phyloP scores from a whole-genome alignment of 495 filamentous ascomycete genomes.

The Lasiosphaeriaceae sp. region DNA sequence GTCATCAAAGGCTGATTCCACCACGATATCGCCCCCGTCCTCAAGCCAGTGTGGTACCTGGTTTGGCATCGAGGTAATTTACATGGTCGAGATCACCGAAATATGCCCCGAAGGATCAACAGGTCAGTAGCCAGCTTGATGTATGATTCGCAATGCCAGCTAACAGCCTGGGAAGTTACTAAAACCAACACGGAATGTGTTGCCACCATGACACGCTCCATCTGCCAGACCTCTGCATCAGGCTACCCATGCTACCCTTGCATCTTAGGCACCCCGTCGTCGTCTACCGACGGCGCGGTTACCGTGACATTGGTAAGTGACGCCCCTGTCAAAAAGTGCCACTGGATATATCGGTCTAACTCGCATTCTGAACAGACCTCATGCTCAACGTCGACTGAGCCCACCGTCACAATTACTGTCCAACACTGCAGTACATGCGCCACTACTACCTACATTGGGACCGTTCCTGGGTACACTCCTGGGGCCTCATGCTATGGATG shows the following conservation, averaged over 20 bases:
- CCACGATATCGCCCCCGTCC: constrained; percentile 5
- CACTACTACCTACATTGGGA: constrained; percentile 22
- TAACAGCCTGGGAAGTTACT: constrained; percentile 14
- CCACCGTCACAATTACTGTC: constrained; percentile 25
- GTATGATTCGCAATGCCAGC: neutral
- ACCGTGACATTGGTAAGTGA: constrained; percentile 31
- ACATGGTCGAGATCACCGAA: constrained; percentile 30
- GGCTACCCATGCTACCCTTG: constrained; percentile 38
- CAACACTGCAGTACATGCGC: constrained; percentile 28
- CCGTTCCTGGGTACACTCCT: constrained; percentile 30
- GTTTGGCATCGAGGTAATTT: constrained; percentile 39
- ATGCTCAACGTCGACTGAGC: constrained; percentile 14
- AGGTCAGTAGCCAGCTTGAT: constrained; percentile 5
- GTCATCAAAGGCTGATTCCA: neutral
- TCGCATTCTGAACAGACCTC: constrained; percentile 17
- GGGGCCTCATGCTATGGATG: constrained; percentile 28
- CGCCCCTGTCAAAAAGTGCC: neutral
- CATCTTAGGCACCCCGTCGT: constrained; percentile 17
- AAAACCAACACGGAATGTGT: constrained; percentile 19
- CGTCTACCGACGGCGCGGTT: constrained; percentile 20
- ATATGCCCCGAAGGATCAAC: constrained; percentile 28
- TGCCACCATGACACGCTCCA: constrained; percentile 32
- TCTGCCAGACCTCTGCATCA: constrained; percentile 32
- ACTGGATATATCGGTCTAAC: neutral
- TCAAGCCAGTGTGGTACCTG: constrained; percentile 21